Evolutionary conservation across 192 early-diverging fungal species (phyloP).

Genomic region (Coemansia sp.): DNA sequence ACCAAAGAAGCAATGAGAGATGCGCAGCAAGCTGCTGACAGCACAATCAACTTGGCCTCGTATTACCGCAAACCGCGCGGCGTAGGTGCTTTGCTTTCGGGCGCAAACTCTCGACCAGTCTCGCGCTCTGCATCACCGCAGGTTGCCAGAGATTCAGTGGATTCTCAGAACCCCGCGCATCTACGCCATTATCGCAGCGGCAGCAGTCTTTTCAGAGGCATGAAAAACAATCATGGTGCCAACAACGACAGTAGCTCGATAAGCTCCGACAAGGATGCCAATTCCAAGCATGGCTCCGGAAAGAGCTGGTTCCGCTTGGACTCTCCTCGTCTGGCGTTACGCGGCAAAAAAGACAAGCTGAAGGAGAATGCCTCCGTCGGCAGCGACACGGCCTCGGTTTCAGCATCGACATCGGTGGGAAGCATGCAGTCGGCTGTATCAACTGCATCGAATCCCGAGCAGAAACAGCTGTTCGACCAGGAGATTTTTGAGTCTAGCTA

Average conservation of each 20-base stretch:
- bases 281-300: slow-evolving; percentile 11
- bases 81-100: slow-evolving; percentile 35
- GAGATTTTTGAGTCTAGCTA: slow-evolving; percentile 29
- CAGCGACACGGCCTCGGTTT: neutral
- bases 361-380: neutral
- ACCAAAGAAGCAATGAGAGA: slow-evolving; percentile 65
- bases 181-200: slow-evolving; percentile 40
- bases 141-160: neutral
- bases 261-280: slow-evolving; percentile 50
- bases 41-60: slow-evolving; percentile 63
- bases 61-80: slow-evolving; percentile 64
- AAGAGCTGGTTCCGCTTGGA: slow-evolving; percentile 27
- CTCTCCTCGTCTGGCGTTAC: slow-evolving; percentile 38
- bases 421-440: slow-evolving; percentile 21
- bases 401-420: slow-evolving; percentile 9
- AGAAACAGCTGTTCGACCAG: slow-evolving; percentile 15
- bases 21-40: slow-evolving; percentile 65
- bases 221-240: too few relatives aligned
- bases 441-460: neutral
- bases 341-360: slow-evolving; percentile 25
- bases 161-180: slow-evolving; percentile 23
- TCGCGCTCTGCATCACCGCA: slow-evolving; percentile 56
- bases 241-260: slow-evolving; percentile 53
- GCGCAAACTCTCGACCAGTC: slow-evolving; percentile 41
- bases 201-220: neutral